Conservation (phyloP, 2,329 filamentous ascomycete species). For the Arthroderma uncinatum region DNA sequence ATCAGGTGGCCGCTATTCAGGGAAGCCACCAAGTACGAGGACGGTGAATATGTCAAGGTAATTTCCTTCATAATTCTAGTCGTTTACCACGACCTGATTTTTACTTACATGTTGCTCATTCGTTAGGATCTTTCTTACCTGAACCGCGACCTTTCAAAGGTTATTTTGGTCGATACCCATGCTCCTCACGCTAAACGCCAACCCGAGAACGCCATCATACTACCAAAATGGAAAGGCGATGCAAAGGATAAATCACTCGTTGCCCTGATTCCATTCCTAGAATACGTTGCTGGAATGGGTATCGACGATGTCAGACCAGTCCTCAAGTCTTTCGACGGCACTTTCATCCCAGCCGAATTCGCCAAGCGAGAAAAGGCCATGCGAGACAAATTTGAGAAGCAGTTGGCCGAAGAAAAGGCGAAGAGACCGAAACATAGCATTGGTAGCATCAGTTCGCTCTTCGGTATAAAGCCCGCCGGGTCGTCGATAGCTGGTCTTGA, state of each 20-base stretch:
- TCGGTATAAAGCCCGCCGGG: conserved; percentile 65
- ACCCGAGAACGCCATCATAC: conserved; percentile 89
- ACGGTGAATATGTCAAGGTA: conserved; percentile 93
- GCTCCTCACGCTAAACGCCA: conserved; percentile 71
- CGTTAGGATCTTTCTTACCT: conserved; percentile 85
- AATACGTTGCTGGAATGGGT: conserved; percentile 92
- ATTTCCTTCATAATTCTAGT: conserved; percentile 15
- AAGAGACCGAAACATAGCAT: conserved; percentile 52
- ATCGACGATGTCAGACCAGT: conserved; percentile 77
- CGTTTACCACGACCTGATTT: not conserved
- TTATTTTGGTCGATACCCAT: conserved; percentile 87
- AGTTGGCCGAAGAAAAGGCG: conserved; percentile 57
- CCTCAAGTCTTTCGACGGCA: conserved; percentile 78
- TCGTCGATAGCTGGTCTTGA: conserved; percentile 51
- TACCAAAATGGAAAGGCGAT: conserved; percentile 83
- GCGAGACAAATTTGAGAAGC: conserved; percentile 71
- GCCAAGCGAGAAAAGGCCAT: conserved; percentile 75
- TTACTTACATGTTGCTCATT: conserved; percentile 12
- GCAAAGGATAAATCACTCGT: conserved; percentile 76
- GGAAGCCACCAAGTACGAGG: conserved; percentile 93
- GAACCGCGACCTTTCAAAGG: conserved; percentile 90
- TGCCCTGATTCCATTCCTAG: conserved; percentile 84
- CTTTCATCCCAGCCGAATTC: conserved; percentile 81
- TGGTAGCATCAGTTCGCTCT: conserved; percentile 55
- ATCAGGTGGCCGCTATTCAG: conserved; percentile 91